phyloP scores from a whole-genome alignment of 495 filamentous ascomycete genomes.

The Aspergillus coremiiformis region DNA sequence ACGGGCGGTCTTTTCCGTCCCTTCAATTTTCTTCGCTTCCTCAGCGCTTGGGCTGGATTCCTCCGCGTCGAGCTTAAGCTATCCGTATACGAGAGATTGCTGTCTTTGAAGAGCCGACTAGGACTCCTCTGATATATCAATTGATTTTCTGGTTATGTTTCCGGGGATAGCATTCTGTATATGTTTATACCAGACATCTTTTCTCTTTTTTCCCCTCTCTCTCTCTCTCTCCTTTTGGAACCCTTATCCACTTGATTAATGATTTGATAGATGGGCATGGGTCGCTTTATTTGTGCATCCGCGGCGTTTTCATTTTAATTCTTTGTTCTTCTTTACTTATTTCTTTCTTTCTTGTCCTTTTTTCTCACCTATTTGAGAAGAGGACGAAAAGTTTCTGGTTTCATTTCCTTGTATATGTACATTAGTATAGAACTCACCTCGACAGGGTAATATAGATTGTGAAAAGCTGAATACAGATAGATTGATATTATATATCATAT shows the following conservation, averaged over 20 bases:
- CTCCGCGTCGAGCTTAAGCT: slow-evolving; percentile 59
- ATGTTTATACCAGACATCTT: not conserved
- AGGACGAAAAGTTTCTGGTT: not conserved
- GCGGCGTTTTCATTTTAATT: slow-evolving; percentile 22
- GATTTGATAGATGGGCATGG: slow-evolving; percentile 7
- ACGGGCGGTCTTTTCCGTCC: slow-evolving; percentile 50
- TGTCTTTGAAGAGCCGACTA: slow-evolving; percentile 41
- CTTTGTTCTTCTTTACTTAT: slow-evolving; percentile 1
- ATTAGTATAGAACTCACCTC: not conserved
- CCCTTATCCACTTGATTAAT: slow-evolving; percentile 7
- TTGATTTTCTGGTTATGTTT: not conserved
- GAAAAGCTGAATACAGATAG: no score
- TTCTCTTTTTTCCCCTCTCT: no score
- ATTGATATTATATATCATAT: no score
- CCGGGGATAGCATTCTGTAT: not conserved
- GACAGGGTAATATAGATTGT: not conserved
- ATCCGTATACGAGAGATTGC: slow-evolving; percentile 49
- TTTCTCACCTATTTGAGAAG: no score
- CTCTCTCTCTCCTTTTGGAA: not conserved
- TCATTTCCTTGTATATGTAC: not conserved
- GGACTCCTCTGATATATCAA: slow-evolving; percentile 12
- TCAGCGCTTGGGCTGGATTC: slow-evolving; percentile 51
- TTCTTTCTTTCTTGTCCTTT: no score
- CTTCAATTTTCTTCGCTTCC: slow-evolving; percentile 47
- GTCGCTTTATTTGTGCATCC: slow-evolving; percentile 28